These are phyloP conservation scores for Kluyveromyces aestuarii DNA, from an alignment of 805 yeast species.

Conservation along the genomic window DNA sequence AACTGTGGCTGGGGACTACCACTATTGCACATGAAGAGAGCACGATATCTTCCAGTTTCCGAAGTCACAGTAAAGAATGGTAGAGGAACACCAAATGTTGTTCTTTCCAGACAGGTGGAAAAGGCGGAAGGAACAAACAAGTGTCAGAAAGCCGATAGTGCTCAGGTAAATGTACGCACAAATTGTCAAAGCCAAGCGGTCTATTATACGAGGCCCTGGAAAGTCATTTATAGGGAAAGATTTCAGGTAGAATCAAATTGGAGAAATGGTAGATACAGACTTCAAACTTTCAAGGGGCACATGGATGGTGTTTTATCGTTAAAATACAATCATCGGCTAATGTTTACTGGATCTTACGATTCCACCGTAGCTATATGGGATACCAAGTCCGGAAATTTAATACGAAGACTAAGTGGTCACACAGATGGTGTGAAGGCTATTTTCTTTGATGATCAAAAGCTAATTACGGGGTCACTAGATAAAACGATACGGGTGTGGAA, in stretches of 20 bases:
- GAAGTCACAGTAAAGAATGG: not conserved
- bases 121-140: not conserved
- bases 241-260: conserved; percentile 89
- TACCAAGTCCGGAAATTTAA: conserved; percentile 63
- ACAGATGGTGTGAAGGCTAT: conserved; percentile 77
- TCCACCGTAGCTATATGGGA: conserved; percentile 92
- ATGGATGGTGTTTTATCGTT: conserved; percentile 82
- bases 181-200: not conserved
- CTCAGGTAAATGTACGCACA: not conserved
- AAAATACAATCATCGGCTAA: conserved; percentile 68
- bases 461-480: conserved; percentile 89
- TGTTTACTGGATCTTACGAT: conserved; percentile 91
- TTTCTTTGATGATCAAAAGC: conserved; percentile 78
- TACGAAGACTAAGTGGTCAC: conserved; percentile 82
- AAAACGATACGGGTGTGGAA: conserved; percentile 93
- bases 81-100: not conserved
- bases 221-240: conserved; percentile 85
- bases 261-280: conserved; percentile 70
- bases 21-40: conserved; percentile 77
- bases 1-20: conserved; percentile 99
- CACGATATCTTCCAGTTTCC: conserved; percentile 28
- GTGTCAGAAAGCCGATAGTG: not conserved
- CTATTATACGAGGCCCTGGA: conserved; percentile 73
- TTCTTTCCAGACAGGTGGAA: not conserved
- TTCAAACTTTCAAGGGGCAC: conserved; percentile 68